Conservation (phyloP, 495 filamentous ascomycete genomes). For the Chaetomidium leptoderma region DNA sequence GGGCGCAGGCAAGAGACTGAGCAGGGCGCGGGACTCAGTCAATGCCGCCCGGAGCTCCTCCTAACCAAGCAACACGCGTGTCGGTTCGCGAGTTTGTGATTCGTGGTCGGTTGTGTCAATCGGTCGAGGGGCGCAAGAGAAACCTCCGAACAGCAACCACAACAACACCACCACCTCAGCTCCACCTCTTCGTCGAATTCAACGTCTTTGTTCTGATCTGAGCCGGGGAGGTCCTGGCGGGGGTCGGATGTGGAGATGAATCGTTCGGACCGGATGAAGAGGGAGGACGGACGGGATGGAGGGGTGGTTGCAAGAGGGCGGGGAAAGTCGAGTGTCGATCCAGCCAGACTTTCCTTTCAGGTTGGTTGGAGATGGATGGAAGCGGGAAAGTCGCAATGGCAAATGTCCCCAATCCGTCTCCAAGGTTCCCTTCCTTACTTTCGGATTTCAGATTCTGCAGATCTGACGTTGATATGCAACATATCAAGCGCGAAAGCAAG, state of each 20-base stretch:
- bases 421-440: neutral
- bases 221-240: conserved; percentile 6
- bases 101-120: conserved; percentile 1
- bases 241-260: conserved; percentile 12
- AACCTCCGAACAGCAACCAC: neutral
- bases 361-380: neutral
- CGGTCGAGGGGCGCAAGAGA: neutral
- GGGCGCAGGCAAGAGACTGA: conserved; percentile 12
- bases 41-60: conserved; percentile 19
- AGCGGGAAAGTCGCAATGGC: neutral
- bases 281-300: conserved; percentile 1
- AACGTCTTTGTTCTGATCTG: neutral
- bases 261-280: neutral
- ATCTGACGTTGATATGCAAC: conserved; percentile 11
- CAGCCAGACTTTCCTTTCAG: no score
- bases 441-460: neutral
- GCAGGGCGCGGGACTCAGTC: conserved; percentile 19
- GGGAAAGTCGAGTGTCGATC: conserved; percentile 1
- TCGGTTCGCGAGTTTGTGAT: neutral
- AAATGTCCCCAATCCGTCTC: neutral
- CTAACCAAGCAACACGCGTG: conserved; percentile 18
- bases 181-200: conserved; percentile 1
- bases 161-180: neutral
- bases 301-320: neutral
- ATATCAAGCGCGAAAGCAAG: neutral